Percentiles rank a stretch among this genome's conserved stretches.
These are phyloP conservation scores for Urostyla sp. DNA, from an alignment of 73 alveolate species.

Conservation along the genomic window DNA sequence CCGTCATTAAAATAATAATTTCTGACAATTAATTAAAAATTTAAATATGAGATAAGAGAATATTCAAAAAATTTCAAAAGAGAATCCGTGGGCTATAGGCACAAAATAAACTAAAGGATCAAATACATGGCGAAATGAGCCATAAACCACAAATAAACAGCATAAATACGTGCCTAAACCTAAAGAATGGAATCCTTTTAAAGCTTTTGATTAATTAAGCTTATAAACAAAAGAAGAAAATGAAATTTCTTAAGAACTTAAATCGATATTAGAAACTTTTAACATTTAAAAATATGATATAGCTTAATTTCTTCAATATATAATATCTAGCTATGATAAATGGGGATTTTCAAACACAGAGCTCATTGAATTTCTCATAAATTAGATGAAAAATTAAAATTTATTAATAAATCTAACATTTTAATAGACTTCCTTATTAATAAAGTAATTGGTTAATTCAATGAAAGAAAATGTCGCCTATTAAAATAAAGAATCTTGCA, in stretches of 20 bases:
- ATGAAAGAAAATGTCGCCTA: not conserved
- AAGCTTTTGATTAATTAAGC: not conserved
- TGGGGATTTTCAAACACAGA: not conserved
- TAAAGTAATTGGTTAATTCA: not conserved
- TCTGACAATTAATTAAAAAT: not conserved
- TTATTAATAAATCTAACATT: not conserved
- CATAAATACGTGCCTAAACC: not conserved
- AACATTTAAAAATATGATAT: not conserved
- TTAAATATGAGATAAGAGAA: not conserved
- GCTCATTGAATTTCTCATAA: not conserved
- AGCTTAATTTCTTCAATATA: not conserved
- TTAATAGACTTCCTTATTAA: not conserved
- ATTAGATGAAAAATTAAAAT: not conserved
- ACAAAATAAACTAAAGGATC: slow-evolving; percentile 4
- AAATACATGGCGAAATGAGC: slow-evolving; percentile 45
- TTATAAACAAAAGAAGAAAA: not conserved
- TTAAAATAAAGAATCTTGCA: slow-evolving; percentile 29
- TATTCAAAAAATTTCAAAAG: not conserved
- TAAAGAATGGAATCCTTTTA: not conserved
- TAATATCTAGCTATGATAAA: not conserved
- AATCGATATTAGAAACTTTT: not conserved
- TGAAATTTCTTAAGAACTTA: not conserved
- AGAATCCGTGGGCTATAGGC: not conserved
- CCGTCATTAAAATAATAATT: too few species aligned
- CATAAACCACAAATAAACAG: not conserved